Base-by-base conservation (phyloP, 768 basidiomycete species). In the Tylopilus balloui region DNA sequence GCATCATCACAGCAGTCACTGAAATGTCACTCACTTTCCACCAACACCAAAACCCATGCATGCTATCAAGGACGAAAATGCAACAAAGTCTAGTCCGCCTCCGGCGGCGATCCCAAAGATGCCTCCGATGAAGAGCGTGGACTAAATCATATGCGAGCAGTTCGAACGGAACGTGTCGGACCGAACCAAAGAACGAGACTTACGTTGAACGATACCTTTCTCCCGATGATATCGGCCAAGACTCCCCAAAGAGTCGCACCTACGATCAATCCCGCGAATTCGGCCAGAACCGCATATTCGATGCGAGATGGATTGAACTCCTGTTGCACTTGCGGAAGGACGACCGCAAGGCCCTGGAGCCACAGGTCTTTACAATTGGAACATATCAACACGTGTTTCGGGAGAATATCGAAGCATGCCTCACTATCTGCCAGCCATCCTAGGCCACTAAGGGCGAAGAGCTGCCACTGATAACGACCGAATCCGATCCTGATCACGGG, bases 91-190 rank as follows among this genome's bases (percentile, higher is more conserved):
- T 3, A 71, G 62, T 14, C 74, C 70, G 14, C 69, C 76, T 31
- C 74, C 78, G 7, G 76, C 70, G 4, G 77, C 71, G 42, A 76
- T 71, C 8, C 79, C 79, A 56, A 81, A 81, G 3, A 79, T 56
- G 19, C 74, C 77, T 5, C 61, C 63, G 25, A 71, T 57, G 42
- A 70, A 69, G 23, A 72, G 58, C 4, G 70, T 71, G 17, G 61
- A 60, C 67, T 69, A 32, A 3, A 51, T 11, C 17, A 15, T 31
- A 29, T 10, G 32, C 4, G 4, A 17, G 6, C 5, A 11, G 19
- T 52, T 12, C 41, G 24, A 28, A 36, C 15, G n/a, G 27, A 42
- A 38, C n/a, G n/a, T 8, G 11, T 6, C 21, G 14, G 24, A 1
- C 19, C 11, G 12, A 24, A n/a, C 6, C 15, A 32, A 6, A 3